Evolutionary conservation across 2,329 filamentous ascomycete genomes (phyloP).

Genomic region (Drechslerella coelobrocha): DNA sequence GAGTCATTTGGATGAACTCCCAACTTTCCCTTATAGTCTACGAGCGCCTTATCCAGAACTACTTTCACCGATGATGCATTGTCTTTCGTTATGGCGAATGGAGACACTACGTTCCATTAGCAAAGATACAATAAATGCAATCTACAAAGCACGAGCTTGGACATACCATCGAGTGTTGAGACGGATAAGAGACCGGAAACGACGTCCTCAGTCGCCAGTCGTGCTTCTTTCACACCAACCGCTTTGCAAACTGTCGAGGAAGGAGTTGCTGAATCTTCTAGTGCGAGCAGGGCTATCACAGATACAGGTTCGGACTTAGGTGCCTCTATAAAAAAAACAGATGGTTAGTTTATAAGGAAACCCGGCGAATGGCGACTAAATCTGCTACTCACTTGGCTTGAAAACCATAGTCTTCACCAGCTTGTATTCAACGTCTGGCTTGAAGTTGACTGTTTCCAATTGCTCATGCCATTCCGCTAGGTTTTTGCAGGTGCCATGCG

Average conservation of each 20-base stretch:
- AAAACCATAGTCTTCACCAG: slow-evolving; percentile 56
- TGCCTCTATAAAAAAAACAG: slow-evolving; percentile 32
- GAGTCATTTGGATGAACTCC: slow-evolving; percentile 54
- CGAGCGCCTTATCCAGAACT: slow-evolving; percentile 53
- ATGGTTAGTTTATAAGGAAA: not conserved
- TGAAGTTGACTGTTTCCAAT: slow-evolving; percentile 46
- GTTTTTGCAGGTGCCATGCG: slow-evolving; percentile 53
- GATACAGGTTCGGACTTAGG: slow-evolving; percentile 54
- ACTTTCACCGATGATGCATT: slow-evolving; percentile 54
- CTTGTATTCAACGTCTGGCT: slow-evolving; percentile 52
- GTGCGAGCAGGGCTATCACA: slow-evolving; percentile 53
- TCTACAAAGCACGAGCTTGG: not conserved
- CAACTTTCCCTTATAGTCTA: slow-evolving; percentile 51
- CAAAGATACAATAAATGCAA: not conserved
- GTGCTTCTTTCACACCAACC: slow-evolving; percentile 53
- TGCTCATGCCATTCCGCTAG: slow-evolving; percentile 54
- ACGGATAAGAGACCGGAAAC: slow-evolving; percentile 52
- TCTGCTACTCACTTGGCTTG: slow-evolving; percentile 54
- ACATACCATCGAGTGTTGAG: slow-evolving; percentile 51
- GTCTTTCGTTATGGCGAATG: slow-evolving; percentile 53
- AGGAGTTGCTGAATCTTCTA: slow-evolving; percentile 54
- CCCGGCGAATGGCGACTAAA: not conserved
- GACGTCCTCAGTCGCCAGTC: slow-evolving; percentile 52
- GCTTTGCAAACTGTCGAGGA: slow-evolving; percentile 53
- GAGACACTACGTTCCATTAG: slow-evolving; percentile 52